Evolutionary conservation across 176 grass and related monocot species (phyloP).

Genomic region (Chloris gayana): DNA sequence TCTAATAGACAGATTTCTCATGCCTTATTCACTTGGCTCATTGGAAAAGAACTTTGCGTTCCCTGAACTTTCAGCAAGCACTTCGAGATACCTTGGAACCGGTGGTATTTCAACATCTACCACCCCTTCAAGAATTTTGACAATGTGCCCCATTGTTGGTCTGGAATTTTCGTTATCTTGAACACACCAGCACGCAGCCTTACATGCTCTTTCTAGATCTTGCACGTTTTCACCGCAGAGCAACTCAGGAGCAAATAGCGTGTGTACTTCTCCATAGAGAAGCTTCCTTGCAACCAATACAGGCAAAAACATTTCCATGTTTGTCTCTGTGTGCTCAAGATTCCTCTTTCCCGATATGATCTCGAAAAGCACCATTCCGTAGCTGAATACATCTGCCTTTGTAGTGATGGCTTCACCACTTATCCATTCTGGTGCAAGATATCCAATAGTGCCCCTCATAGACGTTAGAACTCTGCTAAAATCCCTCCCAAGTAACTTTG

Average conservation of each 20-base stretch:
- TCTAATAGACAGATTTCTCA: neutral
- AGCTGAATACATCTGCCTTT: slow-evolving; percentile 55
- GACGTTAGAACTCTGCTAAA: slow-evolving; percentile 43
- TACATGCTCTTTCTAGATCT: slow-evolving; percentile 40
- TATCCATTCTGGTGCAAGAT: slow-evolving; percentile 54
- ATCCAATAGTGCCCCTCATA: slow-evolving; percentile 41
- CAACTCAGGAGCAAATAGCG: neutral
- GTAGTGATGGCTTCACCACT: slow-evolving; percentile 38
- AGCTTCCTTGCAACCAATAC: slow-evolving; percentile 23
- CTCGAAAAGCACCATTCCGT: slow-evolving; percentile 49
- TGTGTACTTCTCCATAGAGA: slow-evolving; percentile 8
- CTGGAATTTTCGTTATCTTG: slow-evolving; percentile 35
- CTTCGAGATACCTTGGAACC: slow-evolving; percentile 36
- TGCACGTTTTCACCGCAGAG: neutral
- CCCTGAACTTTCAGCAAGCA: slow-evolving; percentile 14
- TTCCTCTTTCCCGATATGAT: slow-evolving; percentile 48
- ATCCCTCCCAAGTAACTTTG: slow-evolving; percentile 41
- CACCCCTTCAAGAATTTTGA: slow-evolving; percentile 44
- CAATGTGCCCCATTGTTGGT: slow-evolving; percentile 44
- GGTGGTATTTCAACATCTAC: slow-evolving; percentile 37
- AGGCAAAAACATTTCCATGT: slow-evolving; percentile 18
- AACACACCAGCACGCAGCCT: slow-evolving; percentile 46
- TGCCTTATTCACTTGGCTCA: neutral
- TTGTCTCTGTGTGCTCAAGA: neutral
- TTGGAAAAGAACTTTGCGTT: neutral